A percentile compares a stretch with the other conserved stretches of the same genome.
These are phyloP conservation scores for Xylariales sp. DNA, from an alignment of 2,329 filamentous ascomycete species.

Conservation along the genomic window DNA sequence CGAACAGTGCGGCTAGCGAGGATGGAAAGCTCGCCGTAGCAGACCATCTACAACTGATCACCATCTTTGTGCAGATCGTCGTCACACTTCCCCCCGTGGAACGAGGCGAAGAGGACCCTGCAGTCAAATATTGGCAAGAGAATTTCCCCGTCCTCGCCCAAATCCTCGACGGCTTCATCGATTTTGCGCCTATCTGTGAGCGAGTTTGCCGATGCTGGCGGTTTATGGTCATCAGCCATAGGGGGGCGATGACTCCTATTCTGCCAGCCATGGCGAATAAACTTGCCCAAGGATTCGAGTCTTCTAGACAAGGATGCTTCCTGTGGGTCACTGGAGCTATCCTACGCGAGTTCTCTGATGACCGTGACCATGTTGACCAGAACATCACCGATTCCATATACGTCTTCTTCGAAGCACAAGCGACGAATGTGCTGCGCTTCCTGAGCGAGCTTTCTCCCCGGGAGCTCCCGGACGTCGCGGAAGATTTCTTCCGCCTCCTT, in stretches of 20 bases:
- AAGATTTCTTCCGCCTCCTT: conserved; percentile 92
- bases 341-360: conserved; percentile 89
- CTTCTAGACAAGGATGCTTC: conserved; percentile 90
- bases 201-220: conserved; percentile 93
- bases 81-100: conserved; percentile 66
- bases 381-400: conserved; percentile 85
- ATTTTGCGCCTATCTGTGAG: conserved; percentile 85
- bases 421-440: conserved; percentile 81
- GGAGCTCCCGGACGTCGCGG: conserved; percentile 79
- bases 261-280: conserved; percentile 83
- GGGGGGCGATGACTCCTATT: conserved; percentile 80
- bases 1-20: conserved; percentile 78
- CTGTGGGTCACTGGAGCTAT: conserved; percentile 97
- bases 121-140: conserved; percentile 93
- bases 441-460: conserved; percentile 74
- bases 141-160: conserved; percentile 83
- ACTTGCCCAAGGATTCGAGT: conserved; percentile 77
- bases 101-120: conserved; percentile 72
- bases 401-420: conserved; percentile 90
- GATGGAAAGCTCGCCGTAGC: conserved; percentile 81
- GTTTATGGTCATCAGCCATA: conserved; percentile 93
- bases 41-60: conserved; percentile 88
- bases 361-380: conserved; percentile 76
- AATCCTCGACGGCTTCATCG: conserved; percentile 81
- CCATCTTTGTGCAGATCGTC: conserved; percentile 76